Conservation (phyloP, 768 basidiomycete species). For the Paxillus ammoniavirescens region DNA sequence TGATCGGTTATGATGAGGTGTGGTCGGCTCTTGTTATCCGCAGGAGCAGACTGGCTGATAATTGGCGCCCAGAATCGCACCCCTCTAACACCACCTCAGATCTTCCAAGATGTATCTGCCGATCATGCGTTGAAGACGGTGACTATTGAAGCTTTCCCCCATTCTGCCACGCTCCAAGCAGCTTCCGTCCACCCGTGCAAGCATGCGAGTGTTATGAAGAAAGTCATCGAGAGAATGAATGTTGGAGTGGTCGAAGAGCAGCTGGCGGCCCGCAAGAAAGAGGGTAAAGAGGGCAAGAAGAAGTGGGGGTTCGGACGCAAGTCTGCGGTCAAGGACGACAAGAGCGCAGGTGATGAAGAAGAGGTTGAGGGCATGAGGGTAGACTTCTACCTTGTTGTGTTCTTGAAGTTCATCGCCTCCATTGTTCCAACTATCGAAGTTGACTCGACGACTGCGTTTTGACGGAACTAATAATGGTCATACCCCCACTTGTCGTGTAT, state of each 20-base stretch:
- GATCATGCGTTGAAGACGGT: slow-evolving; percentile 99
- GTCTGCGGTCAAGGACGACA: slow-evolving; percentile 53
- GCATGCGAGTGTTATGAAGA: slow-evolving; percentile 99
- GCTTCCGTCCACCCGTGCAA: slow-evolving; percentile 99
- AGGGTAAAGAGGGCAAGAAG: slow-evolving; percentile 57
- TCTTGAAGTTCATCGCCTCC: slow-evolving; percentile 93
- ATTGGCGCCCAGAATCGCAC: slow-evolving; percentile 65
- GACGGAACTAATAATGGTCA: slow-evolving; percentile 11
- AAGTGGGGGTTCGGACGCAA: slow-evolving; percentile 86
- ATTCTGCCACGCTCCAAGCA: slow-evolving; percentile 77
- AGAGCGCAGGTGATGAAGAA: slow-evolving; percentile 38
- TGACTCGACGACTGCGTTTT: slow-evolving; percentile 83
- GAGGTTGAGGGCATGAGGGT: slow-evolving; percentile 93
- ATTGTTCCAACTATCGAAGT: slow-evolving; percentile 99
- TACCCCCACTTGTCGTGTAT: background rate
- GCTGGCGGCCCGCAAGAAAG: slow-evolving; percentile 59
- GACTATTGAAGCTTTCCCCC: slow-evolving; percentile 98
- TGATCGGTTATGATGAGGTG: slow-evolving; percentile 97
- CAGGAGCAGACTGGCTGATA: slow-evolving; percentile 1
- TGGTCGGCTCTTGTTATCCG: slow-evolving; percentile 10
- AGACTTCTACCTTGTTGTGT: slow-evolving; percentile 92
- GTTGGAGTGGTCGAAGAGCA: slow-evolving; percentile 81
- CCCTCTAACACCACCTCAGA: slow-evolving; percentile 83
- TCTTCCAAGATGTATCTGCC: slow-evolving; percentile 96
- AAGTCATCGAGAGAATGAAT: slow-evolving; percentile 99